These are phyloP conservation scores for Polytrichum commune DNA, from an alignment of 225 moss, liverwort and hornwort genomes.

Conservation along the genomic window DNA sequence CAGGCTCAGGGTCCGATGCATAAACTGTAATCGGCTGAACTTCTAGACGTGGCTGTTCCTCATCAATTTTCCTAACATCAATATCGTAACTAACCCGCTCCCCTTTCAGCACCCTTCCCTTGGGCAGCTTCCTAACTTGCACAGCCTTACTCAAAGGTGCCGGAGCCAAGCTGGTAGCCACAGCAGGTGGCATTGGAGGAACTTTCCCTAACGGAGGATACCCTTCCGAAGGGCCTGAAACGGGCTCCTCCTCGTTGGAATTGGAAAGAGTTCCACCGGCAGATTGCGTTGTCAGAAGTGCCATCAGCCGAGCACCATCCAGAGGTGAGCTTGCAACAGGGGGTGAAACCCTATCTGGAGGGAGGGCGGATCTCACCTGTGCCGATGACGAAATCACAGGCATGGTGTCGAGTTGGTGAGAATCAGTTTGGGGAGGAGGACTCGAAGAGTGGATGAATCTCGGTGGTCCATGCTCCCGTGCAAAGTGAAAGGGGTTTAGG, in stretches of 20 bases:
- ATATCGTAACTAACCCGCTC: slow-evolving; percentile 76
- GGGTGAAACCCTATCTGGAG: slow-evolving; percentile 40
- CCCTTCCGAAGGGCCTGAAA: slow-evolving; percentile 17
- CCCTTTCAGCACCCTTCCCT: slow-evolving; percentile 76
- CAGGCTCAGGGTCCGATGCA: slow-evolving; percentile 77
- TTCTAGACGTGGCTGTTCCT: slow-evolving; percentile 89
- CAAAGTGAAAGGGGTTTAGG: slow-evolving; percentile 64
- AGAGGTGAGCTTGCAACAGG: slow-evolving; percentile 80
- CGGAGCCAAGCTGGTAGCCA: slow-evolving; percentile 60
- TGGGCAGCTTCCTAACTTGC: slow-evolving; percentile 73
- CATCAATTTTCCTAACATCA: slow-evolving; percentile 74
- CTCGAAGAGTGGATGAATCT: slow-evolving; percentile 63
- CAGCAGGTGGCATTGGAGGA: slow-evolving; percentile 58
- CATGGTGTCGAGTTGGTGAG: slow-evolving; percentile 21
- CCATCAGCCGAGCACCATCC: slow-evolving; percentile 97
- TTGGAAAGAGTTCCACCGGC: slow-evolving; percentile 50
- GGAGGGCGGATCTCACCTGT: slow-evolving; percentile 13
- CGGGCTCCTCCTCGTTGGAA: slow-evolving; percentile 62
- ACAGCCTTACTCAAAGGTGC: slow-evolving; percentile 37
- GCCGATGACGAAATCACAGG: slow-evolving; percentile 14
- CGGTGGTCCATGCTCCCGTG: slow-evolving; percentile 63
- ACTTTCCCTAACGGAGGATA: slow-evolving; percentile 61
- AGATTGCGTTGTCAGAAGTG: slow-evolving; percentile 91
- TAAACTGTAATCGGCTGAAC: slow-evolving; percentile 80
- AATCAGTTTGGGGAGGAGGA: slow-evolving; percentile 21